phyloP scores from a whole-genome alignment of 2,329 filamentous ascomycete genomes.

The Blastomyces parvus region DNA sequence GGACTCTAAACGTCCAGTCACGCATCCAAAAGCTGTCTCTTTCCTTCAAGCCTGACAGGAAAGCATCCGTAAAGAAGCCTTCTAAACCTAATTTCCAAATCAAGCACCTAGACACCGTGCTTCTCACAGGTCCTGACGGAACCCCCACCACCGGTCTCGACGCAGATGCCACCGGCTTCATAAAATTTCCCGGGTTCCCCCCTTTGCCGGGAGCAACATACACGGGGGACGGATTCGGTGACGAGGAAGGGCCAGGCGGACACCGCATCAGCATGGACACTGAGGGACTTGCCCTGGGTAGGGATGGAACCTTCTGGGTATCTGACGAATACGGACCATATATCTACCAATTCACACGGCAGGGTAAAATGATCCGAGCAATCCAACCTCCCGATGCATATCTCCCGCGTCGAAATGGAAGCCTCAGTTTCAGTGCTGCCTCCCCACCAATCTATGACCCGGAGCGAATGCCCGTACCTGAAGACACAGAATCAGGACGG shows the following conservation, averaged over 20 bases:
- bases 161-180: conserved; percentile 44
- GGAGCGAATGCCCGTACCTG: conserved; percentile 41
- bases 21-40: conserved; percentile 60
- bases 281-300: conserved; percentile 55
- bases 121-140: conserved; percentile 54
- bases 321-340: conserved; percentile 63
- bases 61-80: conserved; percentile 45
- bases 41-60: conserved; percentile 45
- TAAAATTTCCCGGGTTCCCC: conserved; percentile 50
- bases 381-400: conserved; percentile 57
- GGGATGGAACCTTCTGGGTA: conserved; percentile 57
- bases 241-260: conserved; percentile 46
- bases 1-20: conserved; percentile 58
- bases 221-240: conserved; percentile 58
- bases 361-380: conserved; percentile 52
- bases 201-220: conserved; percentile 55
- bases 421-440: conserved; percentile 53
- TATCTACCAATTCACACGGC: conserved; percentile 53
- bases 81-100: conserved; percentile 53
- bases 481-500: conserved; percentile 52
- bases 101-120: conserved; percentile 54
- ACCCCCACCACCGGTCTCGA: conserved; percentile 56
- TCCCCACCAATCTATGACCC: conserved; percentile 53
- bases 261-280: conserved; percentile 52
- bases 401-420: conserved; percentile 54